Base-by-base conservation (phyloP, 768 basidiomycete genomes). In the Piloderma croceum region DNA sequence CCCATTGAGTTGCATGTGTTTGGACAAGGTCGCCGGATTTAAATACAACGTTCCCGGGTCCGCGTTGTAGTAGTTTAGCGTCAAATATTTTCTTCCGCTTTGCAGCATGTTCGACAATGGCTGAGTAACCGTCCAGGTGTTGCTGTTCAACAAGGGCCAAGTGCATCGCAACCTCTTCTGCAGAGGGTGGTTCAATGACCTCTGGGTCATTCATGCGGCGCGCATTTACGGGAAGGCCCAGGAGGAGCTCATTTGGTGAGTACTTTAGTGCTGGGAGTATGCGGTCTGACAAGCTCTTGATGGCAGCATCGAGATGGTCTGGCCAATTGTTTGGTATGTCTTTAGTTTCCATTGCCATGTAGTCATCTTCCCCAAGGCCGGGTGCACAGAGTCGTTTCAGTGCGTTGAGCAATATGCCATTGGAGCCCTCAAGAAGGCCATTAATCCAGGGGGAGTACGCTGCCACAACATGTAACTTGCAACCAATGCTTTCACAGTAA, bases 371-470 rank as follows among this genome's bases (percentile, higher is more conserved):
- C 0, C 57, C 54, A 0, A 64, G 22, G 1, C 54, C 50, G 1
- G 67, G 68, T 7, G 58, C 53, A 24, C 67, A 68, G 4, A 69
- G 36, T 0, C 56, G 33, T 15, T 49, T 49, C 2, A 71, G 45
- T 0, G 48, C 11, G 6, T 51, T 37, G 0, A 70, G 46, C 0
- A 70, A 44, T 0, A 59, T 25, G 7, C 50, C 51, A 45, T 71
- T 70, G 0, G 56, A 48, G 3, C 59, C 58, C 25, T 68, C 60
- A 0, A 64, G 51, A 0, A 67, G 46, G 0, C 67, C 61, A 37
- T 69, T 70, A 11, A 68, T 46, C 68, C 67, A 70, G 6, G 67
- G 67, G 7, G 65, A 51, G 36, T 70, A 70, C 2, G 61, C 61
- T 11, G 64, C 32, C 0, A 51, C 43, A 0, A 59, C 45, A 11